Evolutionary conservation across 352 stramenopile species (phyloP), one percentile per base, ranked within the genome.

Genomic region (Globisporangium takayamanum): DNA sequence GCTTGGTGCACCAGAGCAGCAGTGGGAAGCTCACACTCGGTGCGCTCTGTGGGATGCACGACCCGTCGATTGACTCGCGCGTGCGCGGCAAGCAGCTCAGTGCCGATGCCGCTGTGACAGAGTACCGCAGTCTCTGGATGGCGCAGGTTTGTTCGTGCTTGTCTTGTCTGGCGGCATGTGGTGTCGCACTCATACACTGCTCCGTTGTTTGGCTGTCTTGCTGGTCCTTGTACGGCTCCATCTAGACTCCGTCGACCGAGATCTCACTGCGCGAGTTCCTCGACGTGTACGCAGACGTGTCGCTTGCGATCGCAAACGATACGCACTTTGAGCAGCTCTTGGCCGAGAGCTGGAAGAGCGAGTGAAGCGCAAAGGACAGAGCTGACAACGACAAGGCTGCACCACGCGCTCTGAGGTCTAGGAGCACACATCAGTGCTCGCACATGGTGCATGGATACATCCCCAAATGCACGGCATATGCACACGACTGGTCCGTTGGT

Each of bases 231-330:
- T 39, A 2, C 33, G 33, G 7, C 26, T 50, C n/a, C 28, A 6
- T 3, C 28, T 15, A 64, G 53, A 55, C 37, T 0, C 18, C 53
- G 37, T 47, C 53, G 12, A 52, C 63, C 8, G 68, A 84, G 28
- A 61, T 91, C 50, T 78, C 77, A 2, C 63, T 53, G 7, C 68
- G 65, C 39, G 73, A 88, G 47, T 93, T 93, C 55, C 41, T 84
- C 10, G 78, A 92, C 8, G 74, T 90, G 28, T 93, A 93, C 70
- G 59, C 63, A 6, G 80, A 93, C 57, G 73, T 93, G 8, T 85
- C 84, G 14, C 68, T 69, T 36, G 77, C 72, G n/a, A 51, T 93
- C 28, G 69, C 64, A 1, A 73, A 73, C 41, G 84, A 93, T 50
- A 66, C 36, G 7, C 78, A 88, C 54, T 88, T 93, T 46, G 64